These are phyloP conservation scores for Colletotrichum spaethianum DNA, from an alignment of 2,329 filamentous ascomycete species.

Conservation along the genomic window DNA sequence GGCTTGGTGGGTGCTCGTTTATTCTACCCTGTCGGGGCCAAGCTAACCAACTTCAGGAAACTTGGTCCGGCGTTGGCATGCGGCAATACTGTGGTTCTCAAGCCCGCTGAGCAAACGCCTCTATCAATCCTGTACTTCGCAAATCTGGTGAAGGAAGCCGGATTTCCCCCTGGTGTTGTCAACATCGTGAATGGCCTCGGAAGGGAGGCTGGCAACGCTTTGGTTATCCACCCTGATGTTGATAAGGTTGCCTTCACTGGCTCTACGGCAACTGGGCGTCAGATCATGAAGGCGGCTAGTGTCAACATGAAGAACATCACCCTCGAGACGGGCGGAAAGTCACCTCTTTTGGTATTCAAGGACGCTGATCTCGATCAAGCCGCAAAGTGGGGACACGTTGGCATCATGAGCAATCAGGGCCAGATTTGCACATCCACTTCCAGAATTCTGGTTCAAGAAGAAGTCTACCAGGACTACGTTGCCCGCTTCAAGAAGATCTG, in stretches of 20 bases:
- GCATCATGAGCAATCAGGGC: constrained; percentile 73
- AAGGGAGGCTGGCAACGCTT: constrained; percentile 75
- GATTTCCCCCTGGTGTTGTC: constrained; percentile 83
- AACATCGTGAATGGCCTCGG: constrained; percentile 83
- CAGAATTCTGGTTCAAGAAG: constrained; percentile 74
- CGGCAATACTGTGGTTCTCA: constrained; percentile 75
- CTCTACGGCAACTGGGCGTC: constrained; percentile 78
- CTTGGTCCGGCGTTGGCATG: constrained; percentile 79
- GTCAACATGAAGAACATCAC: constrained; percentile 77
- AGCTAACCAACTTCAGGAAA: constrained; percentile 69
- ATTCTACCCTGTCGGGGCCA: background rate
- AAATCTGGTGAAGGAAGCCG: constrained; percentile 78
- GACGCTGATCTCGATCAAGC: constrained; percentile 78
- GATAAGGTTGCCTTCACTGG: constrained; percentile 88
- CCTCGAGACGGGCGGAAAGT: constrained; percentile 78
- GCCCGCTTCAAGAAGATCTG: constrained; percentile 71
- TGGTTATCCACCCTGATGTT: constrained; percentile 77
- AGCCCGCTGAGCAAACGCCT: constrained; percentile 78
- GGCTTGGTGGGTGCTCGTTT: constrained; percentile 42
- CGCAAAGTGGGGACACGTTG: constrained; percentile 69
- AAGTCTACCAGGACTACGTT: constrained; percentile 74
- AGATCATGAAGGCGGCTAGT: constrained; percentile 84
- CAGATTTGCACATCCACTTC: constrained; percentile 78
- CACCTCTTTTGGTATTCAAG: constrained; percentile 73
- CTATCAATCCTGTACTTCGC: constrained; percentile 76